phyloP scores from a whole-genome alignment of 768 basidiomycete species.

The Mycena maculata region DNA sequence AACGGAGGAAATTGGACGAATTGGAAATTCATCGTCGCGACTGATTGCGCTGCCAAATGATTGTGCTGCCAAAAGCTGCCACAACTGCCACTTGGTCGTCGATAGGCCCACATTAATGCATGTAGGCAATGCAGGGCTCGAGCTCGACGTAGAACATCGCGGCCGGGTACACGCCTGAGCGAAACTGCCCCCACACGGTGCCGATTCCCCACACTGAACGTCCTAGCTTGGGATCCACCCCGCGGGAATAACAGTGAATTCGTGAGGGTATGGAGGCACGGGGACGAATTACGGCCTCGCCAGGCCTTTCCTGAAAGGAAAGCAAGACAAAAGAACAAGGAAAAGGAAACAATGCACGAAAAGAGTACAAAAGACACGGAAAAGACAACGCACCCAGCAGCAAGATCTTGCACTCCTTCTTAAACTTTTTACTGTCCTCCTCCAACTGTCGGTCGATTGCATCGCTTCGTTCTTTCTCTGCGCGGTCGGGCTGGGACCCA shows the following conservation, averaged over 20 bases:
- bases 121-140: too few relatives aligned
- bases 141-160: too few relatives aligned
- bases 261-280: not conserved
- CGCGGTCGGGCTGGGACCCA: constrained; percentile 29
- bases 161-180: too few relatives aligned
- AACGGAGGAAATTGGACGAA: constrained; percentile 8
- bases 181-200: too few relatives aligned
- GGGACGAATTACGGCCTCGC: not conserved
- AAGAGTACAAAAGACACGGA: constrained; percentile 20
- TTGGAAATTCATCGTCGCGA: not conserved
- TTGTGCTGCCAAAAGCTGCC: too few relatives aligned
- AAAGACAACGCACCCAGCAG: constrained; percentile 53
- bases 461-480: constrained; percentile 44
- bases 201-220: too few relatives aligned
- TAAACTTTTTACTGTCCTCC: constrained; percentile 63
- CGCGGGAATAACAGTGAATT: not conserved
- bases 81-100: not conserved
- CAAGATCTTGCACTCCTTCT: constrained; percentile 73
- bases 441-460: constrained; percentile 71
- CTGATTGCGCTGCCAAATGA: not conserved
- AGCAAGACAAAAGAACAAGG: constrained; percentile 29
- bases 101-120: too few relatives aligned
- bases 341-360: constrained; percentile 13
- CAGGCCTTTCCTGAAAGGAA: not conserved
- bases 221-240: not conserved